phyloP scores from a whole-genome alignment of 306 rosid genomes.

The Medicago arabica region DNA sequence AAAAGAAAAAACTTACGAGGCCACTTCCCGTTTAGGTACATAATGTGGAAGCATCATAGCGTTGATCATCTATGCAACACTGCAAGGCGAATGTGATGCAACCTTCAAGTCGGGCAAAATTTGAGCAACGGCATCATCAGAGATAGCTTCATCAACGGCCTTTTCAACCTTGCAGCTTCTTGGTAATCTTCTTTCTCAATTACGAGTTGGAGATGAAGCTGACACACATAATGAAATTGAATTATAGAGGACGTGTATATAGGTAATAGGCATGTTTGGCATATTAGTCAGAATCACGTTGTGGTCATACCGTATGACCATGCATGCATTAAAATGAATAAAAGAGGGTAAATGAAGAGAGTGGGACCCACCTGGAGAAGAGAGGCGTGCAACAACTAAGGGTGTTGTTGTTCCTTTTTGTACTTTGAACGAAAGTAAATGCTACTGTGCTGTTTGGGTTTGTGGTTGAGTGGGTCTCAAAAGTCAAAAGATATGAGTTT shows the following conservation, averaged over 20 bases:
- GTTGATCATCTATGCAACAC: too few species aligned
- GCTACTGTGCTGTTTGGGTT: slow-evolving; percentile 44
- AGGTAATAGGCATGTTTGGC: too few species aligned
- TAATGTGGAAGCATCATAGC: slow-evolving; percentile 74
- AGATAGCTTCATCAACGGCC: slow-evolving; percentile 66
- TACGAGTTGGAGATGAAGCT: slow-evolving; percentile 30
- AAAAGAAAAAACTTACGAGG: slow-evolving; percentile 54
- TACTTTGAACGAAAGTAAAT: slow-evolving; percentile 3
- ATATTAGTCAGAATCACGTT: too few species aligned
- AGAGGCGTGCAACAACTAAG: slow-evolving; percentile 46
- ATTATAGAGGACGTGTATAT: too few species aligned
- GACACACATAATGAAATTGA: too few species aligned
- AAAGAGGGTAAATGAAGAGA: too few species aligned
- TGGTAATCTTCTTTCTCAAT: slow-evolving; percentile 69
- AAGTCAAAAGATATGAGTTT: slow-evolving; percentile 44
- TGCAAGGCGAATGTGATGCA: slow-evolving; percentile 47
- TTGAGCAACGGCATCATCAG: slow-evolving; percentile 67
- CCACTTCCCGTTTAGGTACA: slow-evolving; percentile 94
- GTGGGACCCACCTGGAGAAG: background rate
- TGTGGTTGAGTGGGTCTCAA: slow-evolving; percentile 39
- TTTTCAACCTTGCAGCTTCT: slow-evolving; percentile 72
- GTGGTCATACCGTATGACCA: too few species aligned
- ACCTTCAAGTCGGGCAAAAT: slow-evolving; percentile 75
- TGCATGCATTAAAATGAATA: too few species aligned
- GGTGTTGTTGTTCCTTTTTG: slow-evolving; percentile 36